These are phyloP conservation scores for Urtica urens DNA, from an alignment of 306 rosid species.

Conservation along the genomic window DNA sequence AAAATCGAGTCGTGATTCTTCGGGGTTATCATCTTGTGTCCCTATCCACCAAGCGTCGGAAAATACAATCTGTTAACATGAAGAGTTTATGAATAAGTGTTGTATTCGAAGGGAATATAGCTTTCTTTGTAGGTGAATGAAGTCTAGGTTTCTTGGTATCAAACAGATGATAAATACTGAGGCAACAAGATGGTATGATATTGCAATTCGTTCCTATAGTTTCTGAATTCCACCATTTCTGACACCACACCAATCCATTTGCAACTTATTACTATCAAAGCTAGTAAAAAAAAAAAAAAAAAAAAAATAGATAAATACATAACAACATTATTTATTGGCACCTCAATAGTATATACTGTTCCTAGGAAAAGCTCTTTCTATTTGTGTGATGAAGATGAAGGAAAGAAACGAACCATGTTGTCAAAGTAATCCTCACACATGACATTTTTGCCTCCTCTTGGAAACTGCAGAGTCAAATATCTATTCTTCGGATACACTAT, in stretches of 20 bases:
- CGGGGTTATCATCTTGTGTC: slow-evolving; percentile 64
- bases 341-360: background rate
- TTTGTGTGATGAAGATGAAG: background rate
- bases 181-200: background rate
- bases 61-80: slow-evolving; percentile 69
- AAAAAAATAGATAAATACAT: background rate
- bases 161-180: background rate
- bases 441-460: slow-evolving; percentile 76
- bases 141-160: no score
- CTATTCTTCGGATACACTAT: slow-evolving; percentile 73
- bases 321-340: no score
- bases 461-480: slow-evolving; percentile 78
- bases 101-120: no score
- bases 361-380: background rate
- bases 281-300: background rate
- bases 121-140: no score
- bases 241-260: background rate
- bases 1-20: slow-evolving; percentile 63
- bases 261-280: background rate
- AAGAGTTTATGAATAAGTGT: no score
- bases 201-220: background rate
- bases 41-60: slow-evolving; percentile 98
- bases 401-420: slow-evolving; percentile 58
- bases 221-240: background rate
- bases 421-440: slow-evolving; percentile 85